phyloP scores from a whole-genome alignment of 2,329 filamentous ascomycete genomes.

The Phialophora expanda region DNA sequence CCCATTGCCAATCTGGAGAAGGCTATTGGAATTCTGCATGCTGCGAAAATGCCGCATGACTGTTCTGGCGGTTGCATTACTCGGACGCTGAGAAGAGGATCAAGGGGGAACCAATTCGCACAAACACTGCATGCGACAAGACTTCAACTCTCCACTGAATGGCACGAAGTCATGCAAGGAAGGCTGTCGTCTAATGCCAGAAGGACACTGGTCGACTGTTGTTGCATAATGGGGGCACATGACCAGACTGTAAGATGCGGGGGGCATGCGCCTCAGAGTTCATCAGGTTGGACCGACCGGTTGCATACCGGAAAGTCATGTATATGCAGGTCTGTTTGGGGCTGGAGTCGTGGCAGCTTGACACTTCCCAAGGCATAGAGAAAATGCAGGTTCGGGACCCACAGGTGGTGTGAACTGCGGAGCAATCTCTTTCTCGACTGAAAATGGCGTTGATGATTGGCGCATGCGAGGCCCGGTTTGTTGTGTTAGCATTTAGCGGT shows the following conservation, averaged over 20 bases:
- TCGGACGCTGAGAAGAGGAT: conserved; percentile 4
- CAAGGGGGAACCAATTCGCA: neutral
- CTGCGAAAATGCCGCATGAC: conserved; percentile 6
- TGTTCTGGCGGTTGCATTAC: neutral
- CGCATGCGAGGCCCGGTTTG: conserved; percentile 2
- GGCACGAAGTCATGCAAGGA: conserved; percentile 8
- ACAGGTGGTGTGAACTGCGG: conserved; percentile 13
- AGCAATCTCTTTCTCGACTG: conserved; percentile 15
- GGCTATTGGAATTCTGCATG: neutral
- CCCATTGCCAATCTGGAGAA: conserved; percentile 6
- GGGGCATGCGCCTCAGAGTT: conserved; percentile 3
- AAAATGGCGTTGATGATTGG: conserved; percentile 13
- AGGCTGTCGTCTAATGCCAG: neutral
- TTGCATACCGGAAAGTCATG: conserved; percentile 13
- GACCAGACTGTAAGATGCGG: neutral
- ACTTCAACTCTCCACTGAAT: conserved; percentile 4
- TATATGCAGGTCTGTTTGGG: conserved; percentile 16
- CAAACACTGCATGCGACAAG: conserved; percentile 4
- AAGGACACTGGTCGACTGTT: neutral
- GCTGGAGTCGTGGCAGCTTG: conserved; percentile 19
- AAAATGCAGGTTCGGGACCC: conserved; percentile 9
- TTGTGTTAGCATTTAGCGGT: conserved; percentile 11
- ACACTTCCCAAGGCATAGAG: conserved; percentile 3
- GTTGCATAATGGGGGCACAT: conserved; percentile 2
- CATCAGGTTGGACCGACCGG: conserved; percentile 10